These are phyloP conservation scores for Aspergillus sclerotioniger DNA, from an alignment of 495 filamentous ascomycete species.

Conservation along the genomic window DNA sequence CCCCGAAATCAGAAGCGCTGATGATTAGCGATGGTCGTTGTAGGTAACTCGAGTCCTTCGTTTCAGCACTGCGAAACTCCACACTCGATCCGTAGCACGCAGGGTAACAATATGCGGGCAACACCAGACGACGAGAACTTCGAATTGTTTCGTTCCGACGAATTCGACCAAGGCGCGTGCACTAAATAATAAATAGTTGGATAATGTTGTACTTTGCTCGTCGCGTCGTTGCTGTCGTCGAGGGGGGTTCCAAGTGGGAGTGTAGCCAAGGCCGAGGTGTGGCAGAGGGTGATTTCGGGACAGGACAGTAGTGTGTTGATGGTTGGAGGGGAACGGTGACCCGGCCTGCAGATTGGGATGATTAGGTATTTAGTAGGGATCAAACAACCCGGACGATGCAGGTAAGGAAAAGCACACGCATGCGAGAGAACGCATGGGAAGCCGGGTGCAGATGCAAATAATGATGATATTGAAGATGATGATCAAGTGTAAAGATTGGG, in stretches of 20 bases:
- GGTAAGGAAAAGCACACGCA: conserved; percentile 10
- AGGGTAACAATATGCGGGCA: conserved; percentile 9
- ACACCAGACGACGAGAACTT: conserved; percentile 10
- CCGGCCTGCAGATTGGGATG: conserved; percentile 12
- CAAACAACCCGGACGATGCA: conserved; percentile 5
- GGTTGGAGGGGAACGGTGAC: neutral
- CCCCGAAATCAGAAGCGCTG: conserved; percentile 14
- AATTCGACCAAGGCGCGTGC: conserved; percentile 6
- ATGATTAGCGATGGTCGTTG: conserved; percentile 27
- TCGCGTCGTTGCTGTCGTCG: conserved; percentile 12
- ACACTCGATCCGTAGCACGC: conserved; percentile 15
- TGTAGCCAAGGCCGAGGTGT: neutral
- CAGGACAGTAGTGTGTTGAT: neutral
- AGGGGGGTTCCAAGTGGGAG: conserved; percentile 9
- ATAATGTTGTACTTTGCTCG: conserved; percentile 13
- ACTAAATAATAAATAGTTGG: conserved; percentile 1
- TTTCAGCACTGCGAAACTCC: conserved; percentile 21
- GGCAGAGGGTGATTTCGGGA: neutral
- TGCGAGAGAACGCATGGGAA: neutral
- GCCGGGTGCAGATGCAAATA: neutral
- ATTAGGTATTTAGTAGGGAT: conserved; percentile 16
- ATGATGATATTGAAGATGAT: too few species aligned
- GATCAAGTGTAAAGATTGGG: conserved; percentile 13
- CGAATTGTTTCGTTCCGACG: conserved; percentile 21
- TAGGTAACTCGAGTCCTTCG: conserved; percentile 17